Percentiles rank a stretch among this genome's conserved stretches.
Conservation (phyloP, 306 rosid species). For the Quercus rubra region DNA sequence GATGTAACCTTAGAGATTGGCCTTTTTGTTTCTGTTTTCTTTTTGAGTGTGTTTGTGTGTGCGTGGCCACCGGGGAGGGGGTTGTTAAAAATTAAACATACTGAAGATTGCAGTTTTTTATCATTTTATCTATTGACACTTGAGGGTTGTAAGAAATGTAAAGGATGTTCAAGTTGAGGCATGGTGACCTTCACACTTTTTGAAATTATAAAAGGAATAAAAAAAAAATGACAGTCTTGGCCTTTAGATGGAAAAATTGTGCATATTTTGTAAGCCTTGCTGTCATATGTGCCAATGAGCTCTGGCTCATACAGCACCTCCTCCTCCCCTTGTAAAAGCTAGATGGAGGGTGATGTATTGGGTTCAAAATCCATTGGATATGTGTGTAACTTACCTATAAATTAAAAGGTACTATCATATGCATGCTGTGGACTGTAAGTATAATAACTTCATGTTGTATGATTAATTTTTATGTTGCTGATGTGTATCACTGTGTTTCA, state of each 20-base stretch:
- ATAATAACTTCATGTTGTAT: background rate
- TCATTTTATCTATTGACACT: background rate
- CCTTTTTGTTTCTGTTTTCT: background rate
- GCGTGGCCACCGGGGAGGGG: background rate
- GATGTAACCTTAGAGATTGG: conserved; percentile 11
- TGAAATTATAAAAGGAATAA: background rate
- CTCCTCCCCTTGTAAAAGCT: too few species aligned
- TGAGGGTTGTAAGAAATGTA: background rate
- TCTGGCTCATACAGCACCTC: too few species aligned
- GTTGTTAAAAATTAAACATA: background rate
- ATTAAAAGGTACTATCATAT: background rate
- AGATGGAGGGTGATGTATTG: too few species aligned
- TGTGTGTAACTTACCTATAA: too few species aligned
- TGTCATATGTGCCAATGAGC: background rate
- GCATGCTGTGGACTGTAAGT: background rate
- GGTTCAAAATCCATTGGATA: too few species aligned
- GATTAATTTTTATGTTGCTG: conserved; percentile 3
- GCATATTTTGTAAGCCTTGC: background rate
- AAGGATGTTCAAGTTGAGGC: background rate
- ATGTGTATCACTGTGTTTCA: background rate
- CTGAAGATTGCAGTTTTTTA: background rate
- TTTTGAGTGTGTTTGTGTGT: background rate
- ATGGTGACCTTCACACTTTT: background rate
- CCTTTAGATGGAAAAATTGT: background rate
- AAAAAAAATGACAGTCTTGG: background rate